Evolutionary conservation across 805 yeast species (phyloP), one percentile per base, ranked within the genome.

Genomic region (Scheffersomyces ergatensis): DNA sequence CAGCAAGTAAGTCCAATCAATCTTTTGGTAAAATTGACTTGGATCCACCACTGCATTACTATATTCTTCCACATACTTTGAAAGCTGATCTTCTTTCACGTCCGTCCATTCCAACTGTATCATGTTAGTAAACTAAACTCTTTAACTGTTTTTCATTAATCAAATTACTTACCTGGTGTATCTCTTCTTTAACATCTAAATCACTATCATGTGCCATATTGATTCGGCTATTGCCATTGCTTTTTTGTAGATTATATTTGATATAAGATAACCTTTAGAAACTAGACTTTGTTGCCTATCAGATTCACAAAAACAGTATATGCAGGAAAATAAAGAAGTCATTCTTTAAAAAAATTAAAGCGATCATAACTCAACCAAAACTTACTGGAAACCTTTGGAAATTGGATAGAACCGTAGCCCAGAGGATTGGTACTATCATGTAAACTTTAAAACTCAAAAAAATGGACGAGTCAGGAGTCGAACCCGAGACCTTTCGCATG

Each of bases 401-500:
- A n/a, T n/a, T n/a, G n/a, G n/a, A n/a, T n/a, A n/a, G n/a, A n/a
- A n/a, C n/a, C n/a, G n/a, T n/a, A n/a, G n/a, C n/a, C n/a, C n/a
- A n/a, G n/a, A n/a, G n/a, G n/a, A n/a, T n/a, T n/a, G n/a, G n/a
- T n/a, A n/a, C n/a, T n/a, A n/a, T 23, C 25, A 23, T 23, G 25
- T 8, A 23, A 23, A 11, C 11, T 8, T 8, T 8, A 23, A 26
- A 26, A 11, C 8, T 26, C n/a, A 24, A 30, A 37, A 31, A 8
- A 37, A 24, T 37, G 40, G 40, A 37, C 40, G 40, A 37, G 40
- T 37, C 40, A 27, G 40, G 40, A 37, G 40, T 37, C 40, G 67
- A 62, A 66, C 72, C 71, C 64, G 69, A 64, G 73, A 66, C 73
- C 72, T 66, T 67, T 65, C 72, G 63, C 73, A 66, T 66, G 72